Conservation (phyloP, 129 eudicot genomes). For the Pittosporum tobira region DNA sequence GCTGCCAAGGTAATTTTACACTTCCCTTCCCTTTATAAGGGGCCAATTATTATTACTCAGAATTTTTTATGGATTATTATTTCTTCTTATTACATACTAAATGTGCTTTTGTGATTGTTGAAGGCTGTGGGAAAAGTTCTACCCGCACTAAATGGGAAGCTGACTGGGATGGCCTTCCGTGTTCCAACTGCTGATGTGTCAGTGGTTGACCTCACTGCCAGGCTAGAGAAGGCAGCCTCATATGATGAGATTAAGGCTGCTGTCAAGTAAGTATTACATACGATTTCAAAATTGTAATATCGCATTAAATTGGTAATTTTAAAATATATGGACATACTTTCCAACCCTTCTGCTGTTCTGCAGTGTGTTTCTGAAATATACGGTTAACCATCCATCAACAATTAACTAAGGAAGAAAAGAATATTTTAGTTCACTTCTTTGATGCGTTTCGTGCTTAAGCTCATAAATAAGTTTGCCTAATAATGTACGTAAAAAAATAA, state of each 20-base stretch:
- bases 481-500: too few species aligned
- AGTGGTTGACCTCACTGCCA: constrained; percentile 31
- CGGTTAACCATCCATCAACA: not conserved
- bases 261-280: constrained; percentile 21
- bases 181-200: constrained; percentile 36
- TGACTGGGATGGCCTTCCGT: constrained; percentile 34
- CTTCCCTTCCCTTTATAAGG: not conserved
- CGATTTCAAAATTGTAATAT: not conserved
- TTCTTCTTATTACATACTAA: not conserved
- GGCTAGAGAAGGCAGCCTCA: constrained; percentile 27
- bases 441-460: constrained; percentile 5
- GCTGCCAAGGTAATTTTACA: constrained; percentile 24
- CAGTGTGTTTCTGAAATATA: not conserved
- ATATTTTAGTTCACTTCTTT: not conserved
- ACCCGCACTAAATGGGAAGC: constrained; percentile 28
- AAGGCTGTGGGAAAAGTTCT: constrained; percentile 41
- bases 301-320: not conserved
- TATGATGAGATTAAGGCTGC: constrained; percentile 36
- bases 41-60: too few species aligned
- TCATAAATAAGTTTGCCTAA: too few species aligned
- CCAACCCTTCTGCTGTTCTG: not conserved
- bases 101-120: not conserved
- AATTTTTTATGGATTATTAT: not conserved
- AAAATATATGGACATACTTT: too few species aligned
- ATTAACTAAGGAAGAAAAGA: not conserved